These are phyloP conservation scores for Penicillium thymicola DNA, from an alignment of 2,329 filamentous ascomycete species.

Conservation along the genomic window DNA sequence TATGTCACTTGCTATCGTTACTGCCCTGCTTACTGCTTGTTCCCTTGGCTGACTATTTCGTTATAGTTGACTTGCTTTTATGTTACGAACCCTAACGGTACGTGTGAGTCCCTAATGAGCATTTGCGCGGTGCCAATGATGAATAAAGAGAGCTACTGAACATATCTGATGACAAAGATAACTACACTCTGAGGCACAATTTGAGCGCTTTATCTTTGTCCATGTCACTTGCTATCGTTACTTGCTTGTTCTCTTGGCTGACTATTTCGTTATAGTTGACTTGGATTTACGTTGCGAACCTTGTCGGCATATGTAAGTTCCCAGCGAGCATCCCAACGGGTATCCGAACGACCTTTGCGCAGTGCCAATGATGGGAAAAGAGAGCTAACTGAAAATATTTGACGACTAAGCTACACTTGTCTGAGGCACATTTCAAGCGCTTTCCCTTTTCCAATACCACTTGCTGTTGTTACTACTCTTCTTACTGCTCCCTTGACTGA, in stretches of 20 bases:
- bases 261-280: too few relatives aligned
- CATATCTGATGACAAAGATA: neutral
- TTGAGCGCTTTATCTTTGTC: neutral
- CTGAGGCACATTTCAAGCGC: neutral
- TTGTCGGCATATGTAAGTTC: too few relatives aligned
- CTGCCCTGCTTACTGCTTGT: too few relatives aligned
- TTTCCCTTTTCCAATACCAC: neutral
- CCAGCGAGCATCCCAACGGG: too few relatives aligned
- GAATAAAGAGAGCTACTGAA: neutral
- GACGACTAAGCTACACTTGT: neutral
- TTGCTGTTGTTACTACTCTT: too few relatives aligned
- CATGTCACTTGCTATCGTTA: neutral
- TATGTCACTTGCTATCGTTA: neutral
- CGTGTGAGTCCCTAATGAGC: too few relatives aligned
- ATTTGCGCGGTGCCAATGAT: neutral
- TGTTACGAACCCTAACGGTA: neutral
- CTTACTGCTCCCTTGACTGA: neutral
- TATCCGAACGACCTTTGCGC: too few relatives aligned
- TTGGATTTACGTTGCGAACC: too few relatives aligned
- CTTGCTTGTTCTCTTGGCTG: neutral
- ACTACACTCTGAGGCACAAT: neutral
- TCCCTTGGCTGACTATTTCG: neutral
- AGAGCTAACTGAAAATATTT: neutral
- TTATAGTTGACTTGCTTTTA: too few relatives aligned
- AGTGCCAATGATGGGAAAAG: neutral